A percentile compares a stretch with the other conserved stretches of the same genome.
These are phyloP conservation scores for Coemansia sp. DNA, from an alignment of 192 early-diverging fungal species.

Conservation along the genomic window DNA sequence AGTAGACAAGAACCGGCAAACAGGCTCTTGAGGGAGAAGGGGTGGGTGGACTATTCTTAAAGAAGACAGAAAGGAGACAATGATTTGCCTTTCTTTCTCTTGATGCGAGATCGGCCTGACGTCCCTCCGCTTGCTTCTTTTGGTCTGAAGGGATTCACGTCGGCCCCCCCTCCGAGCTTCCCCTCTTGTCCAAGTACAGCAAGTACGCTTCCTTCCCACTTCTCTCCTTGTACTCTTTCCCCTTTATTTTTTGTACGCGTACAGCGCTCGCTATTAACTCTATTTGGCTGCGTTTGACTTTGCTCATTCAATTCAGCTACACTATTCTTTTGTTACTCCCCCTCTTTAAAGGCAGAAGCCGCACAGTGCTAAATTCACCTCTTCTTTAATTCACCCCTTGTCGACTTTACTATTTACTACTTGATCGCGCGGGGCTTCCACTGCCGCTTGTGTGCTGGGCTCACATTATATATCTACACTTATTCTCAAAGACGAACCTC, in stretches of 20 bases:
- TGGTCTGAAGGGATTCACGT: neutral
- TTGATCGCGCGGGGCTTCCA: neutral
- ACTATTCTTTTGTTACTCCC: neutral
- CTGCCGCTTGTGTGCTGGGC: slow-evolving; percentile 1
- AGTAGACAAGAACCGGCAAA: neutral
- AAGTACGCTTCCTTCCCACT: neutral
- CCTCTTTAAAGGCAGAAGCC: neutral
- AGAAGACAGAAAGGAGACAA: neutral
- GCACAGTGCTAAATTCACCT: slow-evolving; percentile 3
- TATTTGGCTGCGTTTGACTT: neutral
- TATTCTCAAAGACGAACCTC: neutral
- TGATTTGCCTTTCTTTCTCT: slow-evolving; percentile 1
- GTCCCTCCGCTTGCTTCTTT: slow-evolving; percentile 6
- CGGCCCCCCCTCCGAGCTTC: neutral
- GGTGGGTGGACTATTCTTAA: neutral
- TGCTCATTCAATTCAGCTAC: neutral
- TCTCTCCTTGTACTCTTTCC: neutral
- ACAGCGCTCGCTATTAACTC: neutral
- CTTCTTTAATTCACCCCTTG: neutral
- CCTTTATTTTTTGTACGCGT: slow-evolving; percentile 2
- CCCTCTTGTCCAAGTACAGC: neutral
- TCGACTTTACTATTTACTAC: neutral
- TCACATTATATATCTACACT: neutral
- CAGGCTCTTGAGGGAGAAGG: neutral
- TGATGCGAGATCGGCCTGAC: neutral